A percentile compares a stretch with the other conserved stretches of the same genome.
These are phyloP conservation scores for Brettanomyces bruxellensis DNA, from an alignment of 805 yeast genomes.

Conservation along the genomic window DNA sequence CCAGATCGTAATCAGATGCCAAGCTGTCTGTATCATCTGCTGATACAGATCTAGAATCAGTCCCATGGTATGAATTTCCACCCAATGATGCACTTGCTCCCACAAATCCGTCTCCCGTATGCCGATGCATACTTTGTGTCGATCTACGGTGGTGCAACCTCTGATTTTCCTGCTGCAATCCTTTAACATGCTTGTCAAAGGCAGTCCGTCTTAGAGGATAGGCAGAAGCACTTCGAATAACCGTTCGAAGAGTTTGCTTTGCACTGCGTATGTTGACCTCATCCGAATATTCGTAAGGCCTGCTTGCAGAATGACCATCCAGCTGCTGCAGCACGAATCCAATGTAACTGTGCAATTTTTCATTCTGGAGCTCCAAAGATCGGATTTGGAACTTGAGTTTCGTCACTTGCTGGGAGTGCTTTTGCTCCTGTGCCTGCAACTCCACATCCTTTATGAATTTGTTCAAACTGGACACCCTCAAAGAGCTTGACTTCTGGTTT, in stretches of 20 bases:
- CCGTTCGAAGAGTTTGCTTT: constrained; percentile 30
- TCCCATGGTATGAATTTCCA: background rate
- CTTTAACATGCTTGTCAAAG: background rate
- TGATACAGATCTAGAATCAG: background rate
- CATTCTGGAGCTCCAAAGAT: constrained; percentile 46
- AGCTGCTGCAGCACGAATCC: constrained; percentile 46
- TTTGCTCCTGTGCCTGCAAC: constrained; percentile 14
- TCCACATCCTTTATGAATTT: constrained; percentile 18
- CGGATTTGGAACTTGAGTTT: constrained; percentile 44
- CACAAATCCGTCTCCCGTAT: background rate
- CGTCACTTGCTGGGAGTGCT: constrained; percentile 37
- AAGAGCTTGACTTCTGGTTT: background rate
- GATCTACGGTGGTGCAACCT: background rate
- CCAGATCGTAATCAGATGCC: constrained; percentile 11
- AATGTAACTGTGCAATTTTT: constrained; percentile 45
- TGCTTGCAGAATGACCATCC: constrained; percentile 7
- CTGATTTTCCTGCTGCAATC: background rate
- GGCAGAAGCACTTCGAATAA: constrained; percentile 26
- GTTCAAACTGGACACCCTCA: constrained; percentile 12
- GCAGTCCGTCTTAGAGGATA: constrained; percentile 18
- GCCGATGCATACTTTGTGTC: constrained; percentile 8
- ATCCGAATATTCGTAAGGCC: constrained; percentile 39
- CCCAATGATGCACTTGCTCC: background rate
- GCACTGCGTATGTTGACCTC: constrained; percentile 42
- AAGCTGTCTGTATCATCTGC: constrained; percentile 2